Evolutionary conservation across 2,329 filamentous ascomycete genomes (phyloP).

Genomic region (Ascochyta fabae): DNA sequence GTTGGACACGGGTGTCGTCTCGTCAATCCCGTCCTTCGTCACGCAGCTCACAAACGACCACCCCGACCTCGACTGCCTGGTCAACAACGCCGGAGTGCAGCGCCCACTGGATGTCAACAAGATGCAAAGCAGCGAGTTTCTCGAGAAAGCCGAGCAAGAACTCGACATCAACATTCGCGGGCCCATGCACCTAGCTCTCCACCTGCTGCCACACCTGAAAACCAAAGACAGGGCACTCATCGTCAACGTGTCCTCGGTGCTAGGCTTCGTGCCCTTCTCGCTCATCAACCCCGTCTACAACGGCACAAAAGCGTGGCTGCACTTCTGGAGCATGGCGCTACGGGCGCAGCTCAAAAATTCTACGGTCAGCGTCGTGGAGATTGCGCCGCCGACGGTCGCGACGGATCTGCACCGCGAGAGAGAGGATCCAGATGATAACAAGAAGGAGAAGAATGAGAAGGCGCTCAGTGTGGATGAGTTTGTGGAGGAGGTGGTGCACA

Average conservation of each 20-base stretch:
- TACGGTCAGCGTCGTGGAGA: conserved; percentile 60
- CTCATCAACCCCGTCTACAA: conserved; percentile 66
- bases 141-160: conserved; percentile 61
- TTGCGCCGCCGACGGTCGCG: conserved; percentile 62
- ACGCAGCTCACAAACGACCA: conserved; percentile 56
- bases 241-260: conserved; percentile 62
- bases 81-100: conserved; percentile 67
- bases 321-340: conserved; percentile 64
- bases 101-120: conserved; percentile 58
- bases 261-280: conserved; percentile 61
- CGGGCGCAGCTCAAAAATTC: conserved; percentile 57
- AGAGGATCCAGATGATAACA: conserved; percentile 64
- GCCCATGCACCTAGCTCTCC: conserved; percentile 62
- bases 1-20: conserved; percentile 58
- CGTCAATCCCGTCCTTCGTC: conserved; percentile 55
- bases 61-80: conserved; percentile 62
- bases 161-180: conserved; percentile 66
- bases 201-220: conserved; percentile 59
- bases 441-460: conserved; percentile 62
- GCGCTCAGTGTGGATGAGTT: conserved; percentile 61
- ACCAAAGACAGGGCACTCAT: conserved; percentile 52
- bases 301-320: conserved; percentile 65
- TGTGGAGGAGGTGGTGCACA: conserved; percentile 55
- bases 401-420: conserved; percentile 64
- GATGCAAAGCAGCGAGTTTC: conserved; percentile 49